Evolutionary conservation across 2,329 filamentous ascomycete species (phyloP).

Genomic region (Amphichorda felina): DNA sequence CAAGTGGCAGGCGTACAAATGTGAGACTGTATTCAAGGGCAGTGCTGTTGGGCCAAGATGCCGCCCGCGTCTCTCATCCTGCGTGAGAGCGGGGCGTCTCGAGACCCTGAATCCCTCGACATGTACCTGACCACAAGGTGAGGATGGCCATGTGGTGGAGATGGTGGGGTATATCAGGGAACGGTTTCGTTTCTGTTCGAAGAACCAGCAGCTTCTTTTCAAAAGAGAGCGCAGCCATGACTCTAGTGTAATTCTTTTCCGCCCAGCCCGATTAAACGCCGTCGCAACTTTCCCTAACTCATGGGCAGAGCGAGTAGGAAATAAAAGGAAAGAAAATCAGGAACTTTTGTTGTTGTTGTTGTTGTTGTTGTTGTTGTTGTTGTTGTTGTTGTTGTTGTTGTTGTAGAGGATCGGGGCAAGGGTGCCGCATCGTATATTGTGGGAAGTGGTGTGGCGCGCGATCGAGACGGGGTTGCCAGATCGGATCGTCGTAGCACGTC

Average conservation of each 20-base stretch:
- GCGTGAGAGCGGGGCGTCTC: no score
- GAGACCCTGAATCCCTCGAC: no score
- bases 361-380: no score
- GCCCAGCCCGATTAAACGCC: neutral
- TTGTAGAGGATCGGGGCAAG: no score
- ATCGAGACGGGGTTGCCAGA: no score
- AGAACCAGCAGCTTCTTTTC: neutral
- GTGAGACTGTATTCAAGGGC: no score
- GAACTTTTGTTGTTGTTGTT: slow-evolving; percentile 1
- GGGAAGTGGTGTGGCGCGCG: no score
- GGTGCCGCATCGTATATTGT: no score
- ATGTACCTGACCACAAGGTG: no score
- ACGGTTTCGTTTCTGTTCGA: neutral
- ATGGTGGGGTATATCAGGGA: neutral
- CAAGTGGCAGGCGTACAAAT: neutral
- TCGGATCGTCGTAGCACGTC: neutral
- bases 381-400: no score
- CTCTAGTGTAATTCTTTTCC: neutral
- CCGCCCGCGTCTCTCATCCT: no score
- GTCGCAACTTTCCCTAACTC: slow-evolving; percentile 3
- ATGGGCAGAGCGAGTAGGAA: neutral
- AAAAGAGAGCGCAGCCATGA: neutral
- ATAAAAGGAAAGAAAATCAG: slow-evolving; percentile 1
- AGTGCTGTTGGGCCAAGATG: no score
- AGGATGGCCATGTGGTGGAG: neutral